A percentile compares a stretch with the other conserved stretches of the same genome.
These are phyloP conservation scores for Diutina sp. DNA, from an alignment of 1,139 yeast species.

Conservation along the genomic window DNA sequence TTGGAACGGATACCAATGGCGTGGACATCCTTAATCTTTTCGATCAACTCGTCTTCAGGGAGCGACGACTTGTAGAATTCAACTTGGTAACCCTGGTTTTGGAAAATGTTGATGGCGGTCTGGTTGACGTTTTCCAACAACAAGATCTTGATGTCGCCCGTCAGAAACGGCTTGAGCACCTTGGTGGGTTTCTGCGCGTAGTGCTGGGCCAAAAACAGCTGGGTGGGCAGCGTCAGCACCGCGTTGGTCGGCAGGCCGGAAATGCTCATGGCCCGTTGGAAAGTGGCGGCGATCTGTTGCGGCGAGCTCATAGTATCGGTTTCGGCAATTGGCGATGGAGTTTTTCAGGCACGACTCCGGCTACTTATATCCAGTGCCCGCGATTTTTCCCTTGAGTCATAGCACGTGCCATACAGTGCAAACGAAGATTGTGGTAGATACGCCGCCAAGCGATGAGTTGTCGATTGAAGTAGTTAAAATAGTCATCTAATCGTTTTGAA, in stretches of 20 bases:
- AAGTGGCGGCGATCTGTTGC: constrained; percentile 1
- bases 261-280: constrained; percentile 2
- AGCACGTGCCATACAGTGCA: constrained; percentile 1
- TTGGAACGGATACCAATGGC: constrained; percentile 98
- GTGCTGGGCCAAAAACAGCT: constrained; percentile 31
- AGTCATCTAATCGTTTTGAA: background rate
- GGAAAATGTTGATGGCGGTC: constrained; percentile 81
- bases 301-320: background rate
- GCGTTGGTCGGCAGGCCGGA: constrained; percentile 24
- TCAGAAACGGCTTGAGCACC: constrained; percentile 75
- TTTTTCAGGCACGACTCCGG: background rate
- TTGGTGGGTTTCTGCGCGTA: constrained; percentile 41
- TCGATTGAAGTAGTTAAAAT: too few relatives aligned
- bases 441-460: background rate
- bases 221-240: constrained; percentile 65
- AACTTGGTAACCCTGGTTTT: constrained; percentile 89
- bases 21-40: constrained; percentile 85
- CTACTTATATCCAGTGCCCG: background rate
- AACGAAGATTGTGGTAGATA: background rate
- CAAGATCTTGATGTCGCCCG: constrained; percentile 86
- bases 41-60: constrained; percentile 88
- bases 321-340: background rate
- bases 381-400: background rate
- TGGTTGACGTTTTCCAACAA: constrained; percentile 85
- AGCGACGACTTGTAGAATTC: constrained; percentile 85